phyloP scores from a whole-genome alignment of 2,329 filamentous ascomycete genomes.

The Nemania bipapillata region DNA sequence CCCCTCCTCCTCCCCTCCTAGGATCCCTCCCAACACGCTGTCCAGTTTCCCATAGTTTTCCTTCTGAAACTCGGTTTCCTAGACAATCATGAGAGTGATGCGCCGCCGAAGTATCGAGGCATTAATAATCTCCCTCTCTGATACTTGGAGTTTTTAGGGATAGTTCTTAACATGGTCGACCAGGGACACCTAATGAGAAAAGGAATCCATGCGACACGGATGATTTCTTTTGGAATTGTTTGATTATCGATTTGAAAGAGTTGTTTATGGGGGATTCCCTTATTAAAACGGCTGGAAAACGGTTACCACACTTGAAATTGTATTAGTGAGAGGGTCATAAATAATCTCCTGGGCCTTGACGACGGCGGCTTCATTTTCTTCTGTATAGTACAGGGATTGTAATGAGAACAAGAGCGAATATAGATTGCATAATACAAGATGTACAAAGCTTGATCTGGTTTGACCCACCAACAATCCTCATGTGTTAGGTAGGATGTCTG shows the following conservation, averaged over 20 bases:
- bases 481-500: background rate
- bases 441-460: background rate
- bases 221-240: background rate
- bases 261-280: background rate
- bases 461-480: background rate
- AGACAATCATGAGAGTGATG: constrained; percentile 39
- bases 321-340: background rate
- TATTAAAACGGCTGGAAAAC: background rate
- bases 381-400: constrained; percentile 9
- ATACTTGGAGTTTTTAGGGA: constrained; percentile 37
- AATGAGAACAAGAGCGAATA: constrained; percentile 4
- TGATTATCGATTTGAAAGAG: background rate
- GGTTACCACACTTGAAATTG: constrained; percentile 1
- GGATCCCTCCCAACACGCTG: background rate
- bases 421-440: background rate
- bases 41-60: constrained; percentile 14
- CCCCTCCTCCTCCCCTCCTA: background rate
- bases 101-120: constrained; percentile 31
- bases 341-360: background rate
- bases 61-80: constrained; percentile 36
- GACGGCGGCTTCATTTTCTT: background rate
- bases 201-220: background rate
- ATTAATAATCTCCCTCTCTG: constrained; percentile 27
- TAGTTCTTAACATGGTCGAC: constrained; percentile 32
- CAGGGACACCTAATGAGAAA: constrained; percentile 27